These are phyloP conservation scores for Daldinia caldariorum DNA, from an alignment of 495 filamentous ascomycete genomes.

Conservation along the genomic window DNA sequence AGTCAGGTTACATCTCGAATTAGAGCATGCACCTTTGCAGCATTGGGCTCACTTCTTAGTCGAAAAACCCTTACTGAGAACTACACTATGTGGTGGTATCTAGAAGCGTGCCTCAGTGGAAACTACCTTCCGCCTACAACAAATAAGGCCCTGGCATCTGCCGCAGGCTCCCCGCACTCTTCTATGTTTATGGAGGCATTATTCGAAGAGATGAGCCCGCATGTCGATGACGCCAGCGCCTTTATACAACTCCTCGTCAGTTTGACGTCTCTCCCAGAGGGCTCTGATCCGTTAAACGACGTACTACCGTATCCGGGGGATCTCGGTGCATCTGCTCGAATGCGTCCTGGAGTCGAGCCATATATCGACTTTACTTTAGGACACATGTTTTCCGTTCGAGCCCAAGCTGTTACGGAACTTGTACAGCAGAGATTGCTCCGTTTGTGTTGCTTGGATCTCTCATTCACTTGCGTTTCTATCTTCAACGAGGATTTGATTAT, in stretches of 20 bases:
- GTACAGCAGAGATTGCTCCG: constrained; percentile 74
- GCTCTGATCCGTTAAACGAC: constrained; percentile 70
- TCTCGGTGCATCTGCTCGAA: constrained; percentile 79
- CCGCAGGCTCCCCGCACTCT: constrained; percentile 40
- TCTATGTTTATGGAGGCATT: constrained; percentile 62
- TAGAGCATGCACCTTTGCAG: constrained; percentile 77
- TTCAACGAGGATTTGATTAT: constrained; percentile 95
- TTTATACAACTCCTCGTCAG: constrained; percentile 78
- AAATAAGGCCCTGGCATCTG: constrained; percentile 30
- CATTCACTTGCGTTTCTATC: constrained; percentile 73
- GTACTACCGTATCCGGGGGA: constrained; percentile 86
- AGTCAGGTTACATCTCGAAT: constrained; percentile 75
- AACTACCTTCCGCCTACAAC: constrained; percentile 52
- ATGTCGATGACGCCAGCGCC: constrained; percentile 82
- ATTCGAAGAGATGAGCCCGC: constrained; percentile 68
- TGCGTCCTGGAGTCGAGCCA: constrained; percentile 82
- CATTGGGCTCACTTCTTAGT: constrained; percentile 72
- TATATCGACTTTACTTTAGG: constrained; percentile 92
- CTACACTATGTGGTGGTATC: constrained; percentile 70
- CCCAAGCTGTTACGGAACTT: constrained; percentile 67
- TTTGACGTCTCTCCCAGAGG: constrained; percentile 69
- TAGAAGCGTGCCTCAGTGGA: constrained; percentile 78
- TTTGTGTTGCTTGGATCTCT: constrained; percentile 81
- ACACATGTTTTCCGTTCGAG: constrained; percentile 70
- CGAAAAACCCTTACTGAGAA: constrained; percentile 68